These are phyloP conservation scores for Leccinum laetum DNA, from an alignment of 1,284 basidiomycete genomes.

Conservation along the genomic window DNA sequence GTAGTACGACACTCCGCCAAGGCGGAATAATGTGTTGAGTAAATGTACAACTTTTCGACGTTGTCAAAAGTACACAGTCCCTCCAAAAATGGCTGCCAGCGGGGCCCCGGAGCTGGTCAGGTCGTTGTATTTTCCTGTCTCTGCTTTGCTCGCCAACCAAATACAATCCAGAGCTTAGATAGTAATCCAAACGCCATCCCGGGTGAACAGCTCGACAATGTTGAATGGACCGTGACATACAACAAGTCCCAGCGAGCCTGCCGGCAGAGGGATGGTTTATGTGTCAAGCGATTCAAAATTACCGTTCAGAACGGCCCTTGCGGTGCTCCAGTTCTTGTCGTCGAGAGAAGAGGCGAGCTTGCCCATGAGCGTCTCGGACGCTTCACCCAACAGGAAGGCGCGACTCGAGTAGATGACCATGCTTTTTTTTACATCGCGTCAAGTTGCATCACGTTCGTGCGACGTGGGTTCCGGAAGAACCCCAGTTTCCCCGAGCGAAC, in stretches of 20 bases:
- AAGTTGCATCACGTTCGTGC: constrained; percentile 68
- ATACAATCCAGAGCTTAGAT: not conserved
- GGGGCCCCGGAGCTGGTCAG: not conserved
- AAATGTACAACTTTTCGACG: constrained; percentile 28
- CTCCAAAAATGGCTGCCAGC: not conserved
- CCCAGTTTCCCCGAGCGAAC: constrained; percentile 48
- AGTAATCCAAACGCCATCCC: not conserved
- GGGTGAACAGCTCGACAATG: not conserved
- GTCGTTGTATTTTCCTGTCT: not conserved
- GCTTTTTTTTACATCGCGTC: constrained; percentile 52
- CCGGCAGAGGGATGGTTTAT: not conserved
- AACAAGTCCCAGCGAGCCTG: not conserved
- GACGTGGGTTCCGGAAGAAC: constrained; percentile 47
- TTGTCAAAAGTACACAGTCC: constrained; percentile 12
- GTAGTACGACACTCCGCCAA: not conserved
- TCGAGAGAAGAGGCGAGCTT: constrained; percentile 41
- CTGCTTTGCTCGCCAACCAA: not conserved
- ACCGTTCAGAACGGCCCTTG: constrained; percentile 8
- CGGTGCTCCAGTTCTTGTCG: constrained; percentile 38
- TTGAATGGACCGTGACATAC: not conserved
- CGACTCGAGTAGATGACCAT: constrained; percentile 50
- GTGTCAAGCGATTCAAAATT: not conserved
- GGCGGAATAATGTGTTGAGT: not conserved
- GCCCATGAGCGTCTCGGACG: constrained; percentile 46
- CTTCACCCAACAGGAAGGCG: constrained; percentile 22